Base-by-base conservation (phyloP, 2,329 filamentous ascomycete species). In the Corynespora cassiicola region DNA sequence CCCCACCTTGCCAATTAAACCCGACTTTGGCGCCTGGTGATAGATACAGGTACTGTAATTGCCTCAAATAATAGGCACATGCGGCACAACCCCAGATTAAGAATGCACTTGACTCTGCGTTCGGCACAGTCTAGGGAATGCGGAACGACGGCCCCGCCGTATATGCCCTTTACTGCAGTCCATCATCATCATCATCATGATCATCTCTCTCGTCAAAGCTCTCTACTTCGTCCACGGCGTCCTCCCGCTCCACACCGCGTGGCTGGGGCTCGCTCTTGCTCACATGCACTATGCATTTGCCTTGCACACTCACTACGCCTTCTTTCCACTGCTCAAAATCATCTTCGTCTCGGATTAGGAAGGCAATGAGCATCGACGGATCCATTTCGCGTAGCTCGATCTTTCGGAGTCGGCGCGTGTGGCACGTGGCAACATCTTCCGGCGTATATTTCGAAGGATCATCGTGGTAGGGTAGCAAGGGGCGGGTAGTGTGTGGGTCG, bases 341-440 rank as follows among this genome's bases (percentile, higher is more conserved):
- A 27, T 85, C 79, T 54, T 92, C 85, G 41, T 88, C 82, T 25
- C 79, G 81, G 46, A 99, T 90, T 22, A 99, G 72, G 59, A 97
- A 97, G 4, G 90, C 92, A 50, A 99, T 88, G 26, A 99, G 74
- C 94, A 99, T 99, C 61, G 90, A 96, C 0, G 94, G 94, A 58
- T 99, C 94, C 88, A 99, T 94, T 61, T 97, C 91, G 42, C 84
- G 84, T 31, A 99, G 79, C 53, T 94, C 86, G 19, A 99, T 77
- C 39, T 87, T 81, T 23, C 92, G 84, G 12, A 99, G 73, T 31
- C 92, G 85, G 33, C 88, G 81, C 0, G 91, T 97, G 65, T 99
- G 92, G 60, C 90, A 96, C 1, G 87, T 87, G 38, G 86, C 81
- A 11, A 96, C 66, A 42, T 97, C 90, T 54, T 88, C 86, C 6